These are phyloP conservation scores for Quercus ilex DNA, from an alignment of 306 rosid genomes.

Conservation along the genomic window DNA sequence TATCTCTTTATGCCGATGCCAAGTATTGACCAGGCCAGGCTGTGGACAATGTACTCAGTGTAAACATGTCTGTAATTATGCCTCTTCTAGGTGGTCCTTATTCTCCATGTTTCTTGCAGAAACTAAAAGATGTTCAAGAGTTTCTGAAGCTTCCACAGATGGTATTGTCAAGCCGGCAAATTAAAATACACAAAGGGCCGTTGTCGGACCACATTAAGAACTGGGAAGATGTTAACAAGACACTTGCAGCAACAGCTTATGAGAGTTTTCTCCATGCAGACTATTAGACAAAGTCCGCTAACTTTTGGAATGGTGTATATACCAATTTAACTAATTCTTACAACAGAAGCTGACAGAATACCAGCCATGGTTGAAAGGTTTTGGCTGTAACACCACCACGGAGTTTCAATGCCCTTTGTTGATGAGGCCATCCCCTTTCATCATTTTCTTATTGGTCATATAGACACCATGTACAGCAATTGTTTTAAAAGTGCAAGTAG, in stretches of 20 bases:
- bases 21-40: too few species aligned
- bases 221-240: constrained; percentile 68
- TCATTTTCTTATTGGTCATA: not conserved
- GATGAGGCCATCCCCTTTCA: constrained; percentile 19
- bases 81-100: not conserved
- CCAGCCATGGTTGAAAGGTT: not conserved
- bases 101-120: constrained; percentile 46
- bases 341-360: constrained; percentile 18
- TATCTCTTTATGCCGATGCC: too few species aligned
- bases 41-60: not conserved
- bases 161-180: constrained; percentile 75
- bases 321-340: constrained; percentile 36
- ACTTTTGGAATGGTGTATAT: constrained; percentile 50
- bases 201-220: constrained; percentile 68
- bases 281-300: constrained; percentile 38
- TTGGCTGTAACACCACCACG: constrained; percentile 6
- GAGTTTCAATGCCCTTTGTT: constrained; percentile 20
- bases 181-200: constrained; percentile 81
- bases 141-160: constrained; percentile 66
- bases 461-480: constrained; percentile 37
- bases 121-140: constrained; percentile 63
- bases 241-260: constrained; percentile 66
- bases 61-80: not conserved
- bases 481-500: constrained; percentile 6
- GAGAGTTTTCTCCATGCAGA: constrained; percentile 69